These are phyloP conservation scores for Antarctomyces pellizariae DNA, from an alignment of 495 filamentous ascomycete species.

Conservation along the genomic window DNA sequence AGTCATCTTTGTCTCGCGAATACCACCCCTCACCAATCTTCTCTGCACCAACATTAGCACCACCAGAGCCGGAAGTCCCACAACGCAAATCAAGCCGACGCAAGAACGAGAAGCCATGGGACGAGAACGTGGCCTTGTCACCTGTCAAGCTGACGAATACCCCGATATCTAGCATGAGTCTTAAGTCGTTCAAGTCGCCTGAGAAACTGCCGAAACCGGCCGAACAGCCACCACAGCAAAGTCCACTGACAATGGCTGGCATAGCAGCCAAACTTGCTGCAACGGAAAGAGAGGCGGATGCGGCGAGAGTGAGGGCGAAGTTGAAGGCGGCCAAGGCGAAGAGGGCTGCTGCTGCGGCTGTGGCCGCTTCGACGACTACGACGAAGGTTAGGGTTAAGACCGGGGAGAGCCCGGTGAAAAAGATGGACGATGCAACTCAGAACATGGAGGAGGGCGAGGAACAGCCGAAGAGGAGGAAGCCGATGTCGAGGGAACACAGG, in stretches of 20 bases:
- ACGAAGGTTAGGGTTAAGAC: slow-evolving; percentile 4
- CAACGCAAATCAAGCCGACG: too few species aligned
- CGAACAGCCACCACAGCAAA: slow-evolving; percentile 19
- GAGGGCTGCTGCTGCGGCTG: slow-evolving; percentile 4
- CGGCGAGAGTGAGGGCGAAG: slow-evolving; percentile 29
- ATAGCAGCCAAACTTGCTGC: slow-evolving; percentile 31
- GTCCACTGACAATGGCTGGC: slow-evolving; percentile 25
- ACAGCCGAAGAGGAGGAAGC: slow-evolving; percentile 21
- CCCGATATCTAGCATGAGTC: too few species aligned
- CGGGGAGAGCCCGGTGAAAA: neutral
- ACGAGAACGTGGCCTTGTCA: too few species aligned
- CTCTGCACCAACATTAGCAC: too few species aligned
- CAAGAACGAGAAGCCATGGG: too few species aligned
- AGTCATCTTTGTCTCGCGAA: too few species aligned
- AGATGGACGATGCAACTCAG: neutral
- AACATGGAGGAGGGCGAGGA: slow-evolving; percentile 11
- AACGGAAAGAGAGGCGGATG: slow-evolving; percentile 29
- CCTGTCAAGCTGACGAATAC: too few species aligned
- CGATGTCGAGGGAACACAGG: slow-evolving; percentile 18
- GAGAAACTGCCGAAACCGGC: slow-evolving; percentile 7
- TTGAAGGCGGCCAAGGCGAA: slow-evolving; percentile 20
- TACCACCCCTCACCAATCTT: too few species aligned
- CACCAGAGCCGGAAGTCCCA: too few species aligned
- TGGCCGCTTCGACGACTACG: slow-evolving; percentile 2
- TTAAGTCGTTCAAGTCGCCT: too few species aligned